A percentile compares a stretch with the other conserved stretches of the same genome.
phyloP scores from a whole-genome alignment of 352 stramenopile genomes.

The Phytopythium mirpurense region DNA sequence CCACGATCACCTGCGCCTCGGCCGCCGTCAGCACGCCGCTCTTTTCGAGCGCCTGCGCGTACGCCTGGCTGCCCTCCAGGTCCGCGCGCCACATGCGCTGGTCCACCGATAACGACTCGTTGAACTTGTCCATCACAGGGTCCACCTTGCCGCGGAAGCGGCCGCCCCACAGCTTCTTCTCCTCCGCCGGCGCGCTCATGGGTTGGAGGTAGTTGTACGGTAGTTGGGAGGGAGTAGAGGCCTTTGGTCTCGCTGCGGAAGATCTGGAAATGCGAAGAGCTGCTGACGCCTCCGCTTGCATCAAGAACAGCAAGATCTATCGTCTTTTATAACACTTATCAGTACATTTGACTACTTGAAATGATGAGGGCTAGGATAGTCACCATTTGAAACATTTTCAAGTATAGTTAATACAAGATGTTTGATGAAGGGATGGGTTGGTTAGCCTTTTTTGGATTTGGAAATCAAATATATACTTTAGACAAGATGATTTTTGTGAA shows the following conservation, averaged over 20 bases:
- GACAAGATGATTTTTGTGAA: no score
- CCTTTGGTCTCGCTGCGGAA: no score
- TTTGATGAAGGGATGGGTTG: no score
- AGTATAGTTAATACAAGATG: no score
- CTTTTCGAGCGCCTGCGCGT: constrained; percentile 87
- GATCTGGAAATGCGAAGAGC: background rate
- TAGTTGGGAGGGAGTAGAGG: background rate
- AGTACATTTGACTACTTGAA: no score
- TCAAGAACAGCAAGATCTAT: no score
- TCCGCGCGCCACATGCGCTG: constrained; percentile 97
- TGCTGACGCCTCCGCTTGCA: no score
- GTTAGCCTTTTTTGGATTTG: no score
- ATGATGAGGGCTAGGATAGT: no score
- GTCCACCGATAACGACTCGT: constrained; percentile 97
- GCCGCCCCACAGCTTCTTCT: constrained; percentile 88
- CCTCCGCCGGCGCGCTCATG: constrained; percentile 32
- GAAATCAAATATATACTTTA: no score
- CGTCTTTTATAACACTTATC: no score
- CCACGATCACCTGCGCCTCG: constrained; percentile 83
- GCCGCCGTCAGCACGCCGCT: constrained; percentile 92
- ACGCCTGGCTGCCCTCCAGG: constrained; percentile 94
- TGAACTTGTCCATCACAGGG: constrained; percentile 98
- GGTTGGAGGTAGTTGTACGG: background rate
- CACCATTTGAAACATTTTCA: no score
- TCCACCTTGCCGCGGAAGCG: constrained; percentile 95